These are phyloP conservation scores for Dichotomopilus funicola DNA, from an alignment of 2,329 filamentous ascomycete species.

Conservation along the genomic window DNA sequence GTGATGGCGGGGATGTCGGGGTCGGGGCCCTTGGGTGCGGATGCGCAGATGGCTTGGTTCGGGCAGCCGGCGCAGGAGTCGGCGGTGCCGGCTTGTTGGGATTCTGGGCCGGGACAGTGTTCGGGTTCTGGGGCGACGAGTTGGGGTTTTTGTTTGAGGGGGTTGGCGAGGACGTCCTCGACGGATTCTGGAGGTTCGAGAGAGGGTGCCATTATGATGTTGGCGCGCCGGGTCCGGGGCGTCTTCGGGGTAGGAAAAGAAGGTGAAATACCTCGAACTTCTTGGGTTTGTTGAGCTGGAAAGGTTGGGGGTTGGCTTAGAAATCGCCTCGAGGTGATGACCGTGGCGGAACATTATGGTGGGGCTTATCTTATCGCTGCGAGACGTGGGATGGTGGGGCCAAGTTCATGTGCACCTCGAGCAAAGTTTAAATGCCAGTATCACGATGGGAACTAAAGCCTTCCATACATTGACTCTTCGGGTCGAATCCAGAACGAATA, in stretches of 20 bases:
- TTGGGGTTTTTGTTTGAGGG: slow-evolving; percentile 69
- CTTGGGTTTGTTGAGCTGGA: neutral
- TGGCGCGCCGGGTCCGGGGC: neutral
- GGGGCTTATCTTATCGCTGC: slow-evolving; percentile 23
- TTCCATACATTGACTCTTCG: too few species aligned
- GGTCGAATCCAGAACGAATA: too few species aligned
- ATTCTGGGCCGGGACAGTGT: slow-evolving; percentile 89
- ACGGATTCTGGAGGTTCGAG: slow-evolving; percentile 61
- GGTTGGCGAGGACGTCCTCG: slow-evolving; percentile 66
- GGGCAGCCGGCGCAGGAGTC: slow-evolving; percentile 93
- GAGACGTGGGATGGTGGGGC: slow-evolving; percentile 9
- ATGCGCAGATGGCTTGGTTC: slow-evolving; percentile 91
- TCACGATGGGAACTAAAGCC: too few species aligned
- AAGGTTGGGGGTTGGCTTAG: slow-evolving; percentile 17
- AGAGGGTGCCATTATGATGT: slow-evolving; percentile 64
- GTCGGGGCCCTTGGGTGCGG: slow-evolving; percentile 89
- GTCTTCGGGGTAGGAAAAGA: neutral
- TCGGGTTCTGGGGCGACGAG: slow-evolving; percentile 94
- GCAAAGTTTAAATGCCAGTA: too few species aligned
- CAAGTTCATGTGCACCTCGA: too few species aligned
- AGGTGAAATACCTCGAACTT: neutral
- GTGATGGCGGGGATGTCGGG: slow-evolving; percentile 89
- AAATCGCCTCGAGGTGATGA: slow-evolving; percentile 16
- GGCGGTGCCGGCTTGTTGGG: slow-evolving; percentile 58
- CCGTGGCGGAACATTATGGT: slow-evolving; percentile 5